Evolutionary conservation across 768 basidiomycete species (phyloP), one percentile per base, ranked within the genome.

Genomic region (Podaxis sp.): DNA sequence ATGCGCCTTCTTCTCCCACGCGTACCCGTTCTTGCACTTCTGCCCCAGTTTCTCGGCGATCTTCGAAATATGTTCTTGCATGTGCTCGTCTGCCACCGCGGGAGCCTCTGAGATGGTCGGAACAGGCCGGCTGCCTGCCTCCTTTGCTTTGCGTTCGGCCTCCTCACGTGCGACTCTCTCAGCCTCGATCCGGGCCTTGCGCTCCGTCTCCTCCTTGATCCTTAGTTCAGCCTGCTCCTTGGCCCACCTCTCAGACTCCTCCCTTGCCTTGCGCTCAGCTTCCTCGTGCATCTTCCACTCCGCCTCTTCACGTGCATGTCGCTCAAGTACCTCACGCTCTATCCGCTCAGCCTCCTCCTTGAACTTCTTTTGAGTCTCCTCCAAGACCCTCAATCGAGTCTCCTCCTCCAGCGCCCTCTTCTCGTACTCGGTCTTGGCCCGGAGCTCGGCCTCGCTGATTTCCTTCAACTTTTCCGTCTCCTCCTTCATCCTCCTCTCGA

Each of bases 11-110:
- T 60, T 60, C 59, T 60, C 59, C 59, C 59, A 60, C 40, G 59
- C 59, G 29, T 60, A 60, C 38, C 59, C 59, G 24, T 60, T 60
- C 40, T 60, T 60, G 59, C 59, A 54, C 52, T 60, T 60, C 27
- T 60, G 59, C 4, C 51, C 59, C 40, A 60, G 59, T 51, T 40
- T 51, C 2, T 27, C 51, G 6, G 59, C 59, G 1, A 33, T 33
- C 27, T 40, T 40, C 24, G 59, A 51, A 43, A 60, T 60, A 29
- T 60, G 59, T 41, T 60, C 59, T 40, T 60, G 59, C 59, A 60
- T 43, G 17, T 53, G 27, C 2, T 53, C 59, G n/a, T 60, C 59
- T 15, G 59, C 59, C 13, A 60, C 59, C 6, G 40, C 22, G 13
- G 59, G 59, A 2, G 59, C 59, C 29, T 60, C 59, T 17, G 59